A percentile compares a stretch with the other conserved stretches of the same genome.
These are phyloP conservation scores for Suhomyces xylopsoci DNA, from an alignment of 805 yeast genomes.

Conservation along the genomic window DNA sequence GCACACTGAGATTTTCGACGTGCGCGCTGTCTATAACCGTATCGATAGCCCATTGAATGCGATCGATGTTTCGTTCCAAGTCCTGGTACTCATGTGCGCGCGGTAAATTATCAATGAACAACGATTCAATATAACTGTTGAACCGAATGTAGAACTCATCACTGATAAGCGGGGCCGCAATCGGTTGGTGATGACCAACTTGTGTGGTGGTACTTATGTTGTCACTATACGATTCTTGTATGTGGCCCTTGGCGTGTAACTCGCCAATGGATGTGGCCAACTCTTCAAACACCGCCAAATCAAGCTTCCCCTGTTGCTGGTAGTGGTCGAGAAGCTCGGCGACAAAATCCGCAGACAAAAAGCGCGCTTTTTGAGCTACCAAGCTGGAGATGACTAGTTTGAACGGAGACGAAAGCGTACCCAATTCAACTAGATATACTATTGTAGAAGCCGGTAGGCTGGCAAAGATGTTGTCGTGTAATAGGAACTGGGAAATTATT, in stretches of 20 bases:
- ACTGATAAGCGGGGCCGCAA: slow-evolving; percentile 12
- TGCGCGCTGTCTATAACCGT: not conserved
- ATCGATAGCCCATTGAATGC: slow-evolving; percentile 15
- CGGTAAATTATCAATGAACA: slow-evolving; percentile 27
- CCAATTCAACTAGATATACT: slow-evolving; percentile 28
- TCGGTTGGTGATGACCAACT: not conserved
- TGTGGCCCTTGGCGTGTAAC: not conserved
- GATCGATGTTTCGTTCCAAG: slow-evolving; percentile 24
- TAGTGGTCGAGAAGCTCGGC: slow-evolving; percentile 13
- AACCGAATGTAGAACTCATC: slow-evolving; percentile 18
- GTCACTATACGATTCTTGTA: not conserved
- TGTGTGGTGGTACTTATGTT: not conserved
- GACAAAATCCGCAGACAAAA: slow-evolving; percentile 16
- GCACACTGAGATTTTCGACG: slow-evolving; percentile 1
- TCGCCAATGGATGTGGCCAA: not conserved
- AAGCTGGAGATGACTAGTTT: slow-evolving; percentile 12
- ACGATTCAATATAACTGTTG: slow-evolving; percentile 25
- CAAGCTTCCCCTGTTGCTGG: slow-evolving; percentile 6
- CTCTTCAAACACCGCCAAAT: slow-evolving; percentile 15
- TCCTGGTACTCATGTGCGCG: slow-evolving; percentile 35
- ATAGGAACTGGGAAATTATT: slow-evolving; percentile 18
- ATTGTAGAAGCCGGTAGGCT: slow-evolving; percentile 17
- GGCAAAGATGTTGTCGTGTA: slow-evolving; percentile 6
- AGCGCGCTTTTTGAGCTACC: slow-evolving; percentile 7
- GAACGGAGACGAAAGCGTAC: slow-evolving; percentile 12